phyloP scores from a whole-genome alignment of 306 rosid species.

The Coriaria nepalensis region DNA sequence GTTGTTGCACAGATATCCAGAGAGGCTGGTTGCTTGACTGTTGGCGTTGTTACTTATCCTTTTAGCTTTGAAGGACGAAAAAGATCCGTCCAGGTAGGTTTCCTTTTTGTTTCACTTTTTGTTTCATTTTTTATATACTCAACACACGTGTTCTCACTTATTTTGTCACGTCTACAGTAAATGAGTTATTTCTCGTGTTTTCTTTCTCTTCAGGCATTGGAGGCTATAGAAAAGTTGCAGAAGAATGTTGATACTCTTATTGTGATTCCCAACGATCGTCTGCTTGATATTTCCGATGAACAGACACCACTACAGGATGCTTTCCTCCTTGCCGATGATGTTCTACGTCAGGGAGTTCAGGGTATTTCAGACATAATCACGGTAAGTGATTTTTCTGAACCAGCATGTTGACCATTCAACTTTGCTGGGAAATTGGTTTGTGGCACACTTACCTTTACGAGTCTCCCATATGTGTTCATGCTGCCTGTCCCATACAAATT shows the following conservation, averaged over 20 bases:
- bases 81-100: conserved; percentile 94
- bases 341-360: conserved; percentile 93
- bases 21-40: conserved; percentile 95
- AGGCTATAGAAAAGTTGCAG: conserved; percentile 92
- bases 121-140: not conserved
- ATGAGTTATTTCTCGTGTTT: conserved; percentile 2
- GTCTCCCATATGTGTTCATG: conserved; percentile 1
- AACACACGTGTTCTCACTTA: not conserved
- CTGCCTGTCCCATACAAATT: conserved; percentile 7
- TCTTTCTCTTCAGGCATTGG: conserved; percentile 56
- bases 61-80: conserved; percentile 96
- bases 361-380: conserved; percentile 95
- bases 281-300: conserved; percentile 90
- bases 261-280: conserved; percentile 93
- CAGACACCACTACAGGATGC: conserved; percentile 90
- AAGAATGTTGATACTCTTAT: conserved; percentile 92
- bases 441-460: not conserved
- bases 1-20: conserved; percentile 89
- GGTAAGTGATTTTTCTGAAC: conserved; percentile 32
- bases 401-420: not conserved
- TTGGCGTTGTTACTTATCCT: conserved; percentile 92
- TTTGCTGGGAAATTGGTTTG: not conserved
- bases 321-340: conserved; percentile 90
- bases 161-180: no score
- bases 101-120: conserved; percentile 7